phyloP scores from a whole-genome alignment of 805 yeast species.

The Wickerhamiella alocasiicola region DNA sequence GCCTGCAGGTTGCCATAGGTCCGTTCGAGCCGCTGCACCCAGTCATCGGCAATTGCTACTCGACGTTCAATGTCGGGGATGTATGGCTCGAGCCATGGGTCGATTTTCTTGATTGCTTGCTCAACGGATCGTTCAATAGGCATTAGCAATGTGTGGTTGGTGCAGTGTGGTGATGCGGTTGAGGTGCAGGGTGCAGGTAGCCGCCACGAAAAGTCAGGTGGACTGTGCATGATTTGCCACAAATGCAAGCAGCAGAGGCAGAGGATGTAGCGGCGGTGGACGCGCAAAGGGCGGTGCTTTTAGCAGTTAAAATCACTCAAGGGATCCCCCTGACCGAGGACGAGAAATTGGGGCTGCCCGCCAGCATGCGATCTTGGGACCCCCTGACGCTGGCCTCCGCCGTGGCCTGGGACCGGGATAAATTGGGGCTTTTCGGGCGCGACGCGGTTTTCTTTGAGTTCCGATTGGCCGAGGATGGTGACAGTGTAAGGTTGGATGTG shows the following conservation, averaged over 20 bases:
- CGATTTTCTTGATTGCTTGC: slow-evolving; percentile 45
- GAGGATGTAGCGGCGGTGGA: no score
- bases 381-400: not conserved
- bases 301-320: slow-evolving; percentile 2
- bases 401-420: slow-evolving; percentile 9
- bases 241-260: no score
- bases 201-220: no score
- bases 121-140: slow-evolving; percentile 4
- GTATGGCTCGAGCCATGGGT: slow-evolving; percentile 80
- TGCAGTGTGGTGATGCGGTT: not conserved
- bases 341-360: not conserved
- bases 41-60: slow-evolving; percentile 49
- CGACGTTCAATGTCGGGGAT: slow-evolving; percentile 56
- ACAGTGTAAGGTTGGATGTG: not conserved
- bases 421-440: not conserved
- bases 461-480: slow-evolving; percentile 3
- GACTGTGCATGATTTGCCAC: no score
- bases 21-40: slow-evolving; percentile 43
- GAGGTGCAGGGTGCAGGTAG: not conserved
- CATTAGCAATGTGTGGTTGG: no score
- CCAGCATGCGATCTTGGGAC: slow-evolving; percentile 8
- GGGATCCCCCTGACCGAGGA: not conserved
- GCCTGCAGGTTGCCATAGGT: slow-evolving; percentile 53
- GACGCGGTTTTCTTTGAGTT: slow-evolving; percentile 7
- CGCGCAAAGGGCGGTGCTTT: not conserved